Percentiles rank a stretch among this genome's conserved stretches.
These are phyloP conservation scores for Cantharellus anzutake DNA, from an alignment of 768 basidiomycete genomes.

Conservation along the genomic window DNA sequence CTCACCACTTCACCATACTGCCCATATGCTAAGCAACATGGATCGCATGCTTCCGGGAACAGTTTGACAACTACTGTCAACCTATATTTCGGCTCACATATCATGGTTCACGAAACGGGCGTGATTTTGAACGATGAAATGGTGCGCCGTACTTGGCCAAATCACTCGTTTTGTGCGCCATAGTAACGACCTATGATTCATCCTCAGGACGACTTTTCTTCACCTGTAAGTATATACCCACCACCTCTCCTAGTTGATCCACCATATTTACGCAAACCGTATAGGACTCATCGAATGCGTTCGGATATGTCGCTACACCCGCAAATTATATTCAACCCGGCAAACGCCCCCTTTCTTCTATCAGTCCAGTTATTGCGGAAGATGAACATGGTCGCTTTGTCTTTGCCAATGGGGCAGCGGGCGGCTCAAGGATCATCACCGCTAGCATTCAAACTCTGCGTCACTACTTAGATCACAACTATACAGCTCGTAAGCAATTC, in stretches of 20 bases:
- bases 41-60: background rate
- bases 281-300: conserved; percentile 14
- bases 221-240: background rate
- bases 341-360: conserved; percentile 85
- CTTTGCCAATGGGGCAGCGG: conserved; percentile 63
- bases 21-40: background rate
- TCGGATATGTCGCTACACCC: conserved; percentile 22
- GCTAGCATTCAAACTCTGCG: conserved; percentile 46
- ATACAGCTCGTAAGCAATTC: conserved; percentile 5
- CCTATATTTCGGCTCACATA: conserved; percentile 69
- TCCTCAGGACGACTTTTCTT: background rate
- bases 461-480: conserved; percentile 19
- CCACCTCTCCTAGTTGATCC: background rate
- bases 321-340: conserved; percentile 68
- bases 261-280: background rate
- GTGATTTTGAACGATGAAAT: background rate
- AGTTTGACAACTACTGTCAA: conserved; percentile 81
- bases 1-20: background rate
- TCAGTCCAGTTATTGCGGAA: conserved; percentile 61
- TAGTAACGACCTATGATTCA: background rate
- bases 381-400: conserved; percentile 51
- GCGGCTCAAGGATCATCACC: conserved; percentile 72
- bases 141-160: background rate
- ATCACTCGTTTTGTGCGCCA: background rate
- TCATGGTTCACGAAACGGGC: conserved; percentile 60